A percentile compares a stretch with the other conserved stretches of the same genome.
Evolutionary conservation across 2,329 filamentous ascomycete species (phyloP).

Genomic region (Pseudocercospora ulei): DNA sequence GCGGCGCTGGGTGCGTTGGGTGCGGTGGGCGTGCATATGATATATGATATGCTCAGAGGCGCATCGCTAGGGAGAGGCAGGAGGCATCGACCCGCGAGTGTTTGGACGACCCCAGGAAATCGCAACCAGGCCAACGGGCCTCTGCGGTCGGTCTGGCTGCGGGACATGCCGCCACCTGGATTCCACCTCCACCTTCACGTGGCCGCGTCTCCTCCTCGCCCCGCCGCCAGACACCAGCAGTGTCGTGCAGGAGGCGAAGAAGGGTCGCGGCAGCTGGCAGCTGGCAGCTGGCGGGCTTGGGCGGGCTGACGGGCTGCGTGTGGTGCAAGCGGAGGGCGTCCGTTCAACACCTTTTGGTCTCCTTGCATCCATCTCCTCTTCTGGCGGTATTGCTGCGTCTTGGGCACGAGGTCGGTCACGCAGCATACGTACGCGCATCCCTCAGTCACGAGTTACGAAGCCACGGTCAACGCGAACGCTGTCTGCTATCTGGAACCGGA

Average conservation of each 20-base stretch:
- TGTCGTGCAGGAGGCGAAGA: too few relatives aligned
- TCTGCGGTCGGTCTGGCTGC: background rate
- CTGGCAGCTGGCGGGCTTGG: background rate
- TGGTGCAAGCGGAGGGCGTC: conserved; percentile 3
- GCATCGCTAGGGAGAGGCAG: conserved; percentile 3
- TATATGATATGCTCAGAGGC: background rate
- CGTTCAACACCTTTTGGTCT: conserved; percentile 4
- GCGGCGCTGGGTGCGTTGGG: conserved; percentile 3
- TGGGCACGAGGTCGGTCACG: conserved; percentile 1
- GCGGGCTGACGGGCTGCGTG: background rate
- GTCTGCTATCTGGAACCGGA: conserved; percentile 1
- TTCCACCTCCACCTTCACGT: too few relatives aligned
- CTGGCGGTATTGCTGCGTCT: conserved; percentile 1
- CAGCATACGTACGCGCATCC: too few relatives aligned
- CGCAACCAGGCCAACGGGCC: conserved; percentile 5
- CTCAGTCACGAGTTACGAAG: conserved; percentile 24
- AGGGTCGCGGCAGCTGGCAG: too few relatives aligned
- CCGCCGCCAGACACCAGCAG: too few relatives aligned
- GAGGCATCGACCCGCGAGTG: too few relatives aligned
- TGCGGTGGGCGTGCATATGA: background rate
- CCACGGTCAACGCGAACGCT: background rate
- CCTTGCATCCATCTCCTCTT: conserved; percentile 1
- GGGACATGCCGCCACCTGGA: too few relatives aligned
- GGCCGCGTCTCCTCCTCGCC: too few relatives aligned
- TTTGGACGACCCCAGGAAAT: conserved; percentile 1